Evolutionary conservation across 306 rosid species (phyloP).

Genomic region (Cercis canadensis): DNA sequence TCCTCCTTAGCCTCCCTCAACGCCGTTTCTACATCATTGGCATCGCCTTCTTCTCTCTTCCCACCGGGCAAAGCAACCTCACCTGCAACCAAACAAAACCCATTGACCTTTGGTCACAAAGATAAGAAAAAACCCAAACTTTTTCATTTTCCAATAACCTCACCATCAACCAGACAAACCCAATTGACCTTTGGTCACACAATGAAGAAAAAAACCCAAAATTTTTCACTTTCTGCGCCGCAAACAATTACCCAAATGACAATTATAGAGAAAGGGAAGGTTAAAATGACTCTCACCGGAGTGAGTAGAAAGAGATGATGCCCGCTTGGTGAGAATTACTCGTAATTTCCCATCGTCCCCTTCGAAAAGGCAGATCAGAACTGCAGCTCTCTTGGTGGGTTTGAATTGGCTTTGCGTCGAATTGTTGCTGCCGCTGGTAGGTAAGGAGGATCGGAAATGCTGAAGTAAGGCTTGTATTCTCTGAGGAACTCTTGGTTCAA

Average conservation of each 20-base stretch:
- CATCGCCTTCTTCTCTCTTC: constrained; percentile 70
- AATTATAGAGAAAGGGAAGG: background rate
- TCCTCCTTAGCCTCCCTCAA: constrained; percentile 92
- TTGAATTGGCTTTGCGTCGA: constrained; percentile 17
- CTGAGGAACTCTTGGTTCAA: constrained; percentile 22
- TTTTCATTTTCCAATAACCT: background rate
- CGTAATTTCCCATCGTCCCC: constrained; percentile 53
- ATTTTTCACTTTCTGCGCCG: background rate
- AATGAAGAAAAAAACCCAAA: background rate
- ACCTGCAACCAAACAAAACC: constrained; percentile 51
- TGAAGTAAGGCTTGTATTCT: constrained; percentile 58
- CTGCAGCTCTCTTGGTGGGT: constrained; percentile 66
- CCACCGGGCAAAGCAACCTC: constrained; percentile 95
- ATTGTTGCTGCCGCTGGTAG: constrained; percentile 10
- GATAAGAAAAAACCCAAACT: background rate
- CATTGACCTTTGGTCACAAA: background rate
- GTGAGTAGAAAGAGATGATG: constrained; percentile 76
- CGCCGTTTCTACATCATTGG: constrained; percentile 73
- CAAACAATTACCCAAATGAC: background rate
- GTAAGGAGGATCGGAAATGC: constrained; percentile 35
- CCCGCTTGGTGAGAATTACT: constrained; percentile 71
- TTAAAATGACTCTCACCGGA: constrained; percentile 51
- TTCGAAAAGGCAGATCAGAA: constrained; percentile 69
- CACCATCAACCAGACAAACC: background rate
- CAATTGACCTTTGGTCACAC: background rate